Base-by-base conservation (phyloP, 176 grass and related monocot species). In the Melocanna baccifera region DNA sequence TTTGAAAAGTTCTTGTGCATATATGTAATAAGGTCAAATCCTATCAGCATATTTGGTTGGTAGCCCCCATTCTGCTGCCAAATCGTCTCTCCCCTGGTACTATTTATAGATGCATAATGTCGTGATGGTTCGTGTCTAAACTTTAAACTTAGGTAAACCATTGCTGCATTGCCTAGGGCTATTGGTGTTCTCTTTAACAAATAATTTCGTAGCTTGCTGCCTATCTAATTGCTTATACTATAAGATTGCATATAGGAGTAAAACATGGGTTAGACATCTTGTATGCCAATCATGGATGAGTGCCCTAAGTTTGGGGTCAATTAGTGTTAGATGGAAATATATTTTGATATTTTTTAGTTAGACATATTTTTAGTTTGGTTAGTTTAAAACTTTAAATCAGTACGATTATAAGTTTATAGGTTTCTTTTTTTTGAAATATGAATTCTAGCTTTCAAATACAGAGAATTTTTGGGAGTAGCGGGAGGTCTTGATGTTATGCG, bases 251-350 rank as follows among this genome's bases (percentile, higher is more conserved):
- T 63, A 73, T 73, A 73, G 9, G 26, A 23, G 28, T 48, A 36
- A 16, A 80, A 80, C 62, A 80, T 80, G 77, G 62, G 43, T 80
- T 23, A 59, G 71, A n/a, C 22, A 23, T 55, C 37, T 72, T 58
- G 7, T 71, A 73, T 83, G 53, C 1, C 39, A 13, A 73, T 62
- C 41, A 63, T 83, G 42, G 56, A 74, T 37, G 28, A 63, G 41
- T 63, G 56, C 20, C 13, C 11, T 63, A 50, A 25, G 57, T 50
- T 83, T 83, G 29, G 58, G 30, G 71, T 20, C 71, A 74, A 30
- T 36, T 74, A 74, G 29, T 10, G 34, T 39, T 67, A 7, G 34
- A 67, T 39, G 32, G 64, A n/a, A n/a, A n/a, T n/a, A n/a, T n/a
- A n/a, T n/a, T n/a, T n/a, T n/a, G n/a, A n/a, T n/a, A n/a, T n/a